These are phyloP conservation scores for Colletotrichum sp. DNA, from an alignment of 2,329 filamentous ascomycete genomes.

Conservation along the genomic window DNA sequence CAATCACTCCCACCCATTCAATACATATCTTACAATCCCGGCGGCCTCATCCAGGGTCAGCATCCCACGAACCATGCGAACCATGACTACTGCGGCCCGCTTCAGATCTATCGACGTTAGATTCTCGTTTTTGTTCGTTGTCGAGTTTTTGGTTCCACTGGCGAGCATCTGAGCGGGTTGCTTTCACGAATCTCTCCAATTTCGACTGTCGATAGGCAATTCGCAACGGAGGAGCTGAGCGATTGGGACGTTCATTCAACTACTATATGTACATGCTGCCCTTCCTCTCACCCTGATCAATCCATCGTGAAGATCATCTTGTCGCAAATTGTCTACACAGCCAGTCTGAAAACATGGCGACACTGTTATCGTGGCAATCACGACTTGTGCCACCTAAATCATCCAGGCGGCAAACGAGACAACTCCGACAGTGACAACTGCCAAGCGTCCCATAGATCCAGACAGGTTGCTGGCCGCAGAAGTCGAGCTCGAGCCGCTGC, in stretches of 20 bases:
- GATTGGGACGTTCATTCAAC: neutral
- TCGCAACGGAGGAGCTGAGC: neutral
- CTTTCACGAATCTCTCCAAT: neutral
- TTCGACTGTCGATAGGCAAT: neutral
- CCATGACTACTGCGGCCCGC: neutral
- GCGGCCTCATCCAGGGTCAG: neutral
- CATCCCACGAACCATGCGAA: neutral
- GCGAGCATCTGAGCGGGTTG: neutral
- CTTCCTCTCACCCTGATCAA: neutral
- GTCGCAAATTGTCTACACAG: neutral
- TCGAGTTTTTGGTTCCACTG: neutral
- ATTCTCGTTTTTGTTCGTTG: accelerated
- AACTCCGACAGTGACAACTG: neutral
- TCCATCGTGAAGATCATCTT: neutral
- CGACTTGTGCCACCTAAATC: neutral
- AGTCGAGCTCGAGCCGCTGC: neutral
- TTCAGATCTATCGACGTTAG: neutral
- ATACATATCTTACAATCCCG: neutral
- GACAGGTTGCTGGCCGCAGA: neutral
- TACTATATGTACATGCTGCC: neutral
- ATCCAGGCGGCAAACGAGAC: neutral
- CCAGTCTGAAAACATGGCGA: neutral
- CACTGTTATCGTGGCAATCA: neutral
- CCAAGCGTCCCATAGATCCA: neutral
- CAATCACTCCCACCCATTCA: neutral